Conservation (phyloP, 108 stramenopile species). For the Conticribra guillardii region DNA sequence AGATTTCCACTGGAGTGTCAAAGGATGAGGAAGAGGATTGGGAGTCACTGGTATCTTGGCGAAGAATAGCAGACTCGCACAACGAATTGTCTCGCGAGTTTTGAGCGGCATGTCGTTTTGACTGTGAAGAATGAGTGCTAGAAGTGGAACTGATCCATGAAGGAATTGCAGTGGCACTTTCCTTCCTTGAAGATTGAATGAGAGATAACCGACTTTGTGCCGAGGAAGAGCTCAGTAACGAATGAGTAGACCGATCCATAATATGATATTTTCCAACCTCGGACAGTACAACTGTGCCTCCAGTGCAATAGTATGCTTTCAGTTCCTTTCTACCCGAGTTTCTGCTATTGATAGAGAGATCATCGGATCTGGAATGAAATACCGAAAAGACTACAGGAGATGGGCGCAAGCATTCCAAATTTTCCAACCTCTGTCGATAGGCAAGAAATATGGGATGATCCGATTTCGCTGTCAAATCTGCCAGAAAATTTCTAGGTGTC, state of each 20-base stretch:
- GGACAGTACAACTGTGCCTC: constrained; percentile 70
- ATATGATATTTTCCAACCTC: constrained; percentile 86
- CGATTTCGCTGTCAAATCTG: constrained; percentile 53
- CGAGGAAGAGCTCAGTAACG: constrained; percentile 74
- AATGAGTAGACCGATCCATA: constrained; percentile 88
- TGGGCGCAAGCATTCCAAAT: constrained; percentile 81
- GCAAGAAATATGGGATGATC: constrained; percentile 71
- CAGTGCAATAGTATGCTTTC: constrained; percentile 83
- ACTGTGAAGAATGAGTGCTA: constrained; percentile 9
- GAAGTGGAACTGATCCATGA: constrained; percentile 48
- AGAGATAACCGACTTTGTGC: constrained; percentile 73
- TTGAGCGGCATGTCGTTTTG: not conserved
- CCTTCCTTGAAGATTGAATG: constrained; percentile 66
- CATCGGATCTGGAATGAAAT: constrained; percentile 33
- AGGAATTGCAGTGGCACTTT: constrained; percentile 35
- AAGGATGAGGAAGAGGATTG: constrained; percentile 5
- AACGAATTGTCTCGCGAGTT: not conserved
- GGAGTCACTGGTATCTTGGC: not conserved
- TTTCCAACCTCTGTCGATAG: constrained; percentile 82
- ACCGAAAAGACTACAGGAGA: constrained; percentile 75
- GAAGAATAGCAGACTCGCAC: not conserved
- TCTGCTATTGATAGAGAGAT: not conserved
- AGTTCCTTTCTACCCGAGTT: constrained; percentile 39
- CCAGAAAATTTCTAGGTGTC: constrained; percentile 77
- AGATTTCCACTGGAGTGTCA: constrained; percentile 13